A percentile compares a stretch with the other conserved stretches of the same genome.
These are phyloP conservation scores for Acanthamoeba divionensis DNA, from an alignment of 208 protist species.

Conservation along the genomic window DNA sequence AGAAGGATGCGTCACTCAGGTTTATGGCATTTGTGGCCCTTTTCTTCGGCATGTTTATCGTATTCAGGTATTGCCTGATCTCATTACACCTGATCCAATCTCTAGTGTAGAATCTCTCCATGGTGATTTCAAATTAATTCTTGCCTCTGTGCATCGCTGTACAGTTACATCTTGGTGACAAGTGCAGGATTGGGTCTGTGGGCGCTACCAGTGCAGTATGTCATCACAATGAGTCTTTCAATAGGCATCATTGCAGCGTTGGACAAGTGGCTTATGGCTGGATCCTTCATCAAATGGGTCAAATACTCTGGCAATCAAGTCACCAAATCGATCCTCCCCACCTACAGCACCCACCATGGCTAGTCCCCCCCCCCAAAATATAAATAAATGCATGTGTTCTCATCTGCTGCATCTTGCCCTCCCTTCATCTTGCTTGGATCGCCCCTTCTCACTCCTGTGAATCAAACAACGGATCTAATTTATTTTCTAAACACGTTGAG, in stretches of 20 bases:
- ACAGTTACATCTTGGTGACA: neutral
- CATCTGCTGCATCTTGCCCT: neutral
- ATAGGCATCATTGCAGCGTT: neutral
- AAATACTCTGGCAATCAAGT: constrained; percentile 35
- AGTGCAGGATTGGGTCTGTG: neutral
- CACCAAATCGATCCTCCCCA: constrained; percentile 11
- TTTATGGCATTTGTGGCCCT: constrained; percentile 38
- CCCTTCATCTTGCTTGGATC: neutral
- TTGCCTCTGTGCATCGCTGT: neutral
- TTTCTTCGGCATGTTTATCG: constrained; percentile 9
- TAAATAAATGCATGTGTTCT: neutral
- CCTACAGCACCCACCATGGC: neutral
- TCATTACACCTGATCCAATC: neutral
- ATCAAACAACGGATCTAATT: too few relatives aligned
- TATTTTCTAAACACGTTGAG: too few relatives aligned
- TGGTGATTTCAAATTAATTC: neutral
- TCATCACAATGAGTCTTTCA: neutral
- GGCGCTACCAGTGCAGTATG: neutral
- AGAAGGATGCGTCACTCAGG: neutral
- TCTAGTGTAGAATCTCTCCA: too few relatives aligned
- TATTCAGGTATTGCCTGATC: neutral
- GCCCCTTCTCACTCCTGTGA: too few relatives aligned
- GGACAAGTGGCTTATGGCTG: neutral
- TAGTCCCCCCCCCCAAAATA: neutral
- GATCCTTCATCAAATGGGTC: constrained; percentile 9